phyloP scores from a whole-genome alignment of 148 eudicot species.

The Agrostemma githago region DNA sequence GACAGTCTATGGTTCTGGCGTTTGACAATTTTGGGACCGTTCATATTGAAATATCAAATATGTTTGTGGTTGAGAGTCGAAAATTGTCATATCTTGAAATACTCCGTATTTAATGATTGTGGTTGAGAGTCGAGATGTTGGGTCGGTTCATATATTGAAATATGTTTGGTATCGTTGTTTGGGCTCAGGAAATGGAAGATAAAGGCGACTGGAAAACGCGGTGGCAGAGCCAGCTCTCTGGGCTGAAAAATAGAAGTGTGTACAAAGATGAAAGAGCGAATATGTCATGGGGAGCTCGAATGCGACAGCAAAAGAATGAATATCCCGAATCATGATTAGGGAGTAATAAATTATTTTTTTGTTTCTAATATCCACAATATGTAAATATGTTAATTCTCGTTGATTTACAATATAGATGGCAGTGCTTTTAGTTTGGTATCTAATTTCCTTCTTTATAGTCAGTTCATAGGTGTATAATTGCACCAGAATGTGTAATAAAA shows the following conservation, averaged over 20 bases:
- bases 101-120: too few relatives aligned
- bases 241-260: slow-evolving; percentile 63
- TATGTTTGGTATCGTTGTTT: neutral
- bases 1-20: too few relatives aligned
- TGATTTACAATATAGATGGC: neutral
- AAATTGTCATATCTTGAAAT: too few relatives aligned
- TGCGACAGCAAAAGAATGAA: slow-evolving; percentile 61
- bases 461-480: neutral
- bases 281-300: slow-evolving; percentile 80
- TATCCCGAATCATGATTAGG: slow-evolving; percentile 14
- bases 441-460: neutral
- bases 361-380: neutral
- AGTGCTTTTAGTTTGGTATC: neutral
- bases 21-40: too few relatives aligned
- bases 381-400: neutral
- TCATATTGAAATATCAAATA: too few relatives aligned
- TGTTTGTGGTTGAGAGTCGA: too few relatives aligned
- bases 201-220: slow-evolving; percentile 66
- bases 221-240: slow-evolving; percentile 73
- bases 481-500: too few relatives aligned
- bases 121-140: too few relatives aligned
- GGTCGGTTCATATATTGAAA: neutral
- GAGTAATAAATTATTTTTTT: neutral
- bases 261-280: slow-evolving; percentile 40
- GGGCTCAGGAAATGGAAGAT: slow-evolving; percentile 47